These are phyloP conservation scores for Mallotus japonicus DNA, from an alignment of 441 rosid genomes.

Conservation along the genomic window DNA sequence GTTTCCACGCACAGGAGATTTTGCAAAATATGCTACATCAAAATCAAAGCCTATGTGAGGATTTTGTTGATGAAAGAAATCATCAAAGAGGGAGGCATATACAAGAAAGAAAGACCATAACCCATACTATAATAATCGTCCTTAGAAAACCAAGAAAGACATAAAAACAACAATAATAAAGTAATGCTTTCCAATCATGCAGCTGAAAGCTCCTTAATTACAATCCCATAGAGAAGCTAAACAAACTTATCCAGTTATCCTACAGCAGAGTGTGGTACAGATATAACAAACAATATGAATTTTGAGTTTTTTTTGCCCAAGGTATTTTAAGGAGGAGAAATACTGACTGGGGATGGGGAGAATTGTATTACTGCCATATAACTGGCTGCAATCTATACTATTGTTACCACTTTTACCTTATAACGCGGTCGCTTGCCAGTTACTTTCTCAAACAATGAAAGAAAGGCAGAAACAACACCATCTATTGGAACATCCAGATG, in stretches of 20 bases:
- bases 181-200: not conserved
- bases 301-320: not conserved
- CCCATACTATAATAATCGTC: not conserved
- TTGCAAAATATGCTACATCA: not conserved
- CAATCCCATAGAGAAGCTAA: not conserved
- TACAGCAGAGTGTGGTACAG: not conserved
- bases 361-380: not conserved
- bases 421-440: slow-evolving; percentile 85
- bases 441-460: slow-evolving; percentile 77
- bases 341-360: not conserved
- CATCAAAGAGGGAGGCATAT: not conserved
- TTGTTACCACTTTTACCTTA: slow-evolving; percentile 49
- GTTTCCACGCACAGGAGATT: not conserved
- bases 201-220: not conserved
- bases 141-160: not conserved
- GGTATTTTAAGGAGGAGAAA: not conserved
- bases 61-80: not conserved
- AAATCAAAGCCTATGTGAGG: not conserved
- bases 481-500: slow-evolving; percentile 89
- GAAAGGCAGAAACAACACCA: slow-evolving; percentile 72
- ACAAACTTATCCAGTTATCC: not conserved
- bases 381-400: not conserved
- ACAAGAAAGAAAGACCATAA: not conserved
- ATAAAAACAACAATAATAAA: not conserved
- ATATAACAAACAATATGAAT: not conserved